Percentiles rank a stretch among this genome's conserved stretches.
Evolutionary conservation across 2,329 filamentous ascomycete genomes (phyloP).

Genomic region (Grosmannia huntii): DNA sequence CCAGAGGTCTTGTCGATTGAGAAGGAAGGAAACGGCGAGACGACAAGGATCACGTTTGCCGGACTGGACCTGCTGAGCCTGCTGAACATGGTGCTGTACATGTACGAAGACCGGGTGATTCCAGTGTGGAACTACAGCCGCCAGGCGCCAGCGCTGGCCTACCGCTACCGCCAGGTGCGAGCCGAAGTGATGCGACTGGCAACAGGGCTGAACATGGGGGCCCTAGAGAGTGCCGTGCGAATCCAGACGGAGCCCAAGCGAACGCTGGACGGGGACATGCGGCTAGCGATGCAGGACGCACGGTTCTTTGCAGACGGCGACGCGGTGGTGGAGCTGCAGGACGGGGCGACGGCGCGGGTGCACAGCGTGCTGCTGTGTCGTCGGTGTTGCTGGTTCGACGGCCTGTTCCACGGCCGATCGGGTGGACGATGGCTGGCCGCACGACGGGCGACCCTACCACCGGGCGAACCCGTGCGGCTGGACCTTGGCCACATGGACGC

Average conservation of each 20-base stretch:
- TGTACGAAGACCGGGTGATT: conserved; percentile 68
- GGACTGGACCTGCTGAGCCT: conserved; percentile 64
- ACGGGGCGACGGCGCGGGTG: conserved; percentile 53
- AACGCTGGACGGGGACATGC: conserved; percentile 58
- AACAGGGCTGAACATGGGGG: conserved; percentile 53
- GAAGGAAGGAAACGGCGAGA: conserved; percentile 21
- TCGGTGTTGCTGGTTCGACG: conserved; percentile 84
- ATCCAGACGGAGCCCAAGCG: conserved; percentile 55
- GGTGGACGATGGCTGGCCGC: conserved; percentile 70
- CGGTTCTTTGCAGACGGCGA: conserved; percentile 71
- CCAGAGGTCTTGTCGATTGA: conserved; percentile 49
- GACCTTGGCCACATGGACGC: conserved; percentile 72
- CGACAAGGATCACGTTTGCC: conserved; percentile 47
- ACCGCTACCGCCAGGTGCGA: conserved; percentile 67
- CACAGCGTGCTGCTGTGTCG: conserved; percentile 73
- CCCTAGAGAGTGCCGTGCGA: conserved; percentile 65
- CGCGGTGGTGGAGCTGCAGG: conserved; percentile 64
- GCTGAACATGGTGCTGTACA: conserved; percentile 65
- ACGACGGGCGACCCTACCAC: conserved; percentile 39
- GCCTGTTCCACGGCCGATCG: conserved; percentile 79
- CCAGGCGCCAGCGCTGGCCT: conserved; percentile 51
- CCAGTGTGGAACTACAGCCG: conserved; percentile 78
- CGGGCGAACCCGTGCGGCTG: conserved; percentile 44
- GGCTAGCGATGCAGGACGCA: conserved; percentile 52
- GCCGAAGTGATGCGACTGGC: conserved; percentile 65